Percentiles rank a stretch among this genome's conserved stretches.
Conservation (phyloP, 108 stramenopile species). For the Schizochytrium sp. region DNA sequence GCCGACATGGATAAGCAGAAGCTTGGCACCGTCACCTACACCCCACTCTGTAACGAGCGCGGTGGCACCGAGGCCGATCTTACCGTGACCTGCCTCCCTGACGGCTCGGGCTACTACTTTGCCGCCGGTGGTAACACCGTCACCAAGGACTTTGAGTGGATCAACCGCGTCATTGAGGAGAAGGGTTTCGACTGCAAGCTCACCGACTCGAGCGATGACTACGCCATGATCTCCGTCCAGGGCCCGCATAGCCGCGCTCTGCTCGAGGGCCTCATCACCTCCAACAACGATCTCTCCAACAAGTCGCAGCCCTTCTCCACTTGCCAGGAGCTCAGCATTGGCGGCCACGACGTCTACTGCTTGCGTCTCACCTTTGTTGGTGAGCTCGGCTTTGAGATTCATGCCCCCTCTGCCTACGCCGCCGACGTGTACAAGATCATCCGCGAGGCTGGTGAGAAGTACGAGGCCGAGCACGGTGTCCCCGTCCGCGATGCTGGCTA, state of each 20-base stretch:
- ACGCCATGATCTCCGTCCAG: slow-evolving; percentile 22
- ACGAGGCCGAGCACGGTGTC: not conserved
- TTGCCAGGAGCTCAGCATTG: not conserved
- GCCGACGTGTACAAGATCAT: slow-evolving; percentile 24
- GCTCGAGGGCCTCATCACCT: slow-evolving; percentile 19
- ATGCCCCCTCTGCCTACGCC: slow-evolving; percentile 19
- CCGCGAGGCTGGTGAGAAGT: not conserved
- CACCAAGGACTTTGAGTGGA: slow-evolving; percentile 35
- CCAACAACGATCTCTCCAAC: not conserved
- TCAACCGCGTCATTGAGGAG: not conserved
- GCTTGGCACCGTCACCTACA: slow-evolving; percentile 30
- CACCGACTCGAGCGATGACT: slow-evolving; percentile 25
- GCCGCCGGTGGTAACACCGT: slow-evolving; percentile 21
- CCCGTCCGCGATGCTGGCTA: slow-evolving; percentile 28
- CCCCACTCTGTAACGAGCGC: slow-evolving; percentile 18
- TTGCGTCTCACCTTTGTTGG: slow-evolving; percentile 36
- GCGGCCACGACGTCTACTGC: slow-evolving; percentile 13
- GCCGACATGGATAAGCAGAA: slow-evolving; percentile 16
- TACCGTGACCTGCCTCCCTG: slow-evolving; percentile 23
- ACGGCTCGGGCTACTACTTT: slow-evolving; percentile 27
- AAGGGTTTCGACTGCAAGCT: not conserved
- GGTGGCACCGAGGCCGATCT: slow-evolving; percentile 37
- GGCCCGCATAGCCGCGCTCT: slow-evolving; percentile 25
- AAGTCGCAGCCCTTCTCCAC: slow-evolving; percentile 19
- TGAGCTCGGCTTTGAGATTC: slow-evolving; percentile 39